Conservation (phyloP, 2,329 filamentous ascomycete genomes). For the Calonectria honghensis region DNA sequence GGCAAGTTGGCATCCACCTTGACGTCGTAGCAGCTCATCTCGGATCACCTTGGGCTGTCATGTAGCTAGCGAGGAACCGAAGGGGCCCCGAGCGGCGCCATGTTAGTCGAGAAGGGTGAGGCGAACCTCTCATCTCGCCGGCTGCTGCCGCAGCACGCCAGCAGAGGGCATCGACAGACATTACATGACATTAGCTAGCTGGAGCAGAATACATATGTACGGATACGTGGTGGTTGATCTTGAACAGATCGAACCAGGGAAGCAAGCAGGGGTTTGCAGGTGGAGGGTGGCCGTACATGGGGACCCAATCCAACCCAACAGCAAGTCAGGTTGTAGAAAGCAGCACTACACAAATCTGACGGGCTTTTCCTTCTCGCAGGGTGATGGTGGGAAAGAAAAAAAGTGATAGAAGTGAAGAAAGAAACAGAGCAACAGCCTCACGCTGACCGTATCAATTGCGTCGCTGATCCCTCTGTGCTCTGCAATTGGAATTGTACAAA, state of each 20-base stretch:
- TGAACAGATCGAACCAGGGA: constrained; percentile 37
- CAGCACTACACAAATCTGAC: constrained; percentile 9
- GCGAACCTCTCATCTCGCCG: constrained; percentile 15
- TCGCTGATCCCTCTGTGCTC: neutral
- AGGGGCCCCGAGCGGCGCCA: constrained; percentile 14
- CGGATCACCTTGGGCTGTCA: constrained; percentile 24
- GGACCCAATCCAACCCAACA: constrained; percentile 39
- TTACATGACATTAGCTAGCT: constrained; percentile 31
- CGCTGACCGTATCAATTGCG: constrained; percentile 4
- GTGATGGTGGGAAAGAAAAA: neutral
- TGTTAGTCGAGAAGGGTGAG: constrained; percentile 13
- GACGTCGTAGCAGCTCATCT: constrained; percentile 36
- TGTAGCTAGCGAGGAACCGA: constrained; percentile 26
- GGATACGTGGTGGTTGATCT: constrained; percentile 40
- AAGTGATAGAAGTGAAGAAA: constrained; percentile 19
- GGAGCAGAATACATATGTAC: constrained; percentile 14
- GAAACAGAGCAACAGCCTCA: constrained; percentile 21
- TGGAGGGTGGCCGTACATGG: constrained; percentile 32
- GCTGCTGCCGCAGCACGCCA: neutral
- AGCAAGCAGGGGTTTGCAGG: constrained; percentile 27
- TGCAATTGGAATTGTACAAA: constrained; percentile 21
- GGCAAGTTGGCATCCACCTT: constrained; percentile 18
- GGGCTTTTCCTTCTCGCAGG: constrained; percentile 2
- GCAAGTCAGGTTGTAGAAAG: constrained; percentile 6
- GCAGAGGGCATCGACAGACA: constrained; percentile 6